These are phyloP conservation scores for Truncatella angustata DNA, from an alignment of 2,329 filamentous ascomycete species.

Conservation along the genomic window DNA sequence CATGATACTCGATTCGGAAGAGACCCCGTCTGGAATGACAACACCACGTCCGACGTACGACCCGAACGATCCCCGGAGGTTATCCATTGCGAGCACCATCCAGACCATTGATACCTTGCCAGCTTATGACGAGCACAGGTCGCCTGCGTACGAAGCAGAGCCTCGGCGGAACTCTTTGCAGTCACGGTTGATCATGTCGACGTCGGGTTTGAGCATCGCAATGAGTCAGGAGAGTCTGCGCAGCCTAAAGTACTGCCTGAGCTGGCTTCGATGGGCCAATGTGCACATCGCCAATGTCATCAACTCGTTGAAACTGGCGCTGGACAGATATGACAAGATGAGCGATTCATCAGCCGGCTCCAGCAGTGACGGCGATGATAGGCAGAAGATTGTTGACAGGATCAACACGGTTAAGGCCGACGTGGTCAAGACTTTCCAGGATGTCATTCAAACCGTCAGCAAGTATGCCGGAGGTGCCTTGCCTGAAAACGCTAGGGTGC, in stretches of 20 bases:
- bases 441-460: constrained; percentile 80
- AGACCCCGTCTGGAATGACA: constrained; percentile 23
- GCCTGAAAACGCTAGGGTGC: constrained; percentile 79
- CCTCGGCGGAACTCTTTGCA: constrained; percentile 58
- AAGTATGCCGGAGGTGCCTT: constrained; percentile 89
- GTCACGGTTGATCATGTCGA: constrained; percentile 82
- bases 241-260: constrained; percentile 80
- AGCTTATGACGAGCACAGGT: constrained; percentile 77
- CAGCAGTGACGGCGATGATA: constrained; percentile 34
- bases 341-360: constrained; percentile 18
- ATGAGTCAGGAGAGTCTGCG: constrained; percentile 86
- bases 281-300: constrained; percentile 76
- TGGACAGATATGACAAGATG: constrained; percentile 77
- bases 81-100: constrained; percentile 64
- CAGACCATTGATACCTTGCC: constrained; percentile 78
- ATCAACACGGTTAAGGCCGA: constrained; percentile 69
- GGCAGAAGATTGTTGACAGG: constrained; percentile 52
- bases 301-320: constrained; percentile 66
- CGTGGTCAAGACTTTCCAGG: constrained; percentile 75
- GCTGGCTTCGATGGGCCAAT: constrained; percentile 78
- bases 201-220: constrained; percentile 84
- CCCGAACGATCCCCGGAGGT: constrained; percentile 43
- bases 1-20: constrained; percentile 15
- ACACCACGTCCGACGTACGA: constrained; percentile 32
- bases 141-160: constrained; percentile 67